phyloP scores from a whole-genome alignment of 257 asterid species.

The Echites panduratus region DNA sequence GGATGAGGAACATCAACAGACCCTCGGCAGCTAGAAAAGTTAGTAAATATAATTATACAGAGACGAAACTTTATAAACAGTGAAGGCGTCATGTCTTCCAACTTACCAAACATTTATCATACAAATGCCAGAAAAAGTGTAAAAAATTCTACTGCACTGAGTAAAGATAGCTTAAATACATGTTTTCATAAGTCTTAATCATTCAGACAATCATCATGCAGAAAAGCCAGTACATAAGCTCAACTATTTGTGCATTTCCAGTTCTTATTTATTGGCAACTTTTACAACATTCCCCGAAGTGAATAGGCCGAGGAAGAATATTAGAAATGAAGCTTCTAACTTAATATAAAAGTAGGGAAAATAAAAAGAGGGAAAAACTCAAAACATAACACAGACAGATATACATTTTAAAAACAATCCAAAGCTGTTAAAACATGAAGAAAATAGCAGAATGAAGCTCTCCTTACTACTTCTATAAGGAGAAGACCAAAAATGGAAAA shows the following conservation, averaged over 20 bases:
- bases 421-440: not conserved
- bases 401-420: not conserved
- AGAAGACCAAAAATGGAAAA: not conserved
- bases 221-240: not conserved
- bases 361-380: not conserved
- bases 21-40: not conserved
- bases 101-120: not conserved
- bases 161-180: not conserved
- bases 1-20: not conserved
- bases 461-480: not conserved
- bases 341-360: not conserved
- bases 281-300: not conserved
- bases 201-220: not conserved
- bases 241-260: not conserved
- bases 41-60: not conserved
- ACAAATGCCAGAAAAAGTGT: not conserved
- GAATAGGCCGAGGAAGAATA: not conserved
- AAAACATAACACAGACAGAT: not conserved
- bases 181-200: not conserved
- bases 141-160: not conserved
- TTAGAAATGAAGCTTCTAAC: not conserved
- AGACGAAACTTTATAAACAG: not conserved
- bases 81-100: not conserved
- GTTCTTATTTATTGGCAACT: not conserved
- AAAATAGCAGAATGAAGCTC: not conserved